Conservation (phyloP, 2,329 filamentous ascomycete species). For the Venturia pyrina region DNA sequence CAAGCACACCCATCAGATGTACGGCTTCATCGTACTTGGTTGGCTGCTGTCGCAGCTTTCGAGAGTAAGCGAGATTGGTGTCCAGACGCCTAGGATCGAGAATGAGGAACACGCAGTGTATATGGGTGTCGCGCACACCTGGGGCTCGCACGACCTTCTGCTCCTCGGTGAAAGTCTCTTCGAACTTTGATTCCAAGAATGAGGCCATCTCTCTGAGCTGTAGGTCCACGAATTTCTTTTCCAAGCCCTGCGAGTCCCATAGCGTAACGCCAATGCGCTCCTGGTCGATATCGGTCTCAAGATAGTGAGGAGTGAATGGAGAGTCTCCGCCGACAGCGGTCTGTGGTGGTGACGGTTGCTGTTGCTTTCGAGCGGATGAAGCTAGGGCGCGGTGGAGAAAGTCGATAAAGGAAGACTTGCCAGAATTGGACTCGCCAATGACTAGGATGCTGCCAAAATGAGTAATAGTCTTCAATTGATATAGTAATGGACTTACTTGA, state of each 20-base stretch:
- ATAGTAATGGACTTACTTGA: conserved; percentile 66
- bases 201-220: conserved; percentile 84
- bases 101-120: conserved; percentile 88
- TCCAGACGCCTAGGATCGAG: conserved; percentile 83
- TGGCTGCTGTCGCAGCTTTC: conserved; percentile 43
- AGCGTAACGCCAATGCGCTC: conserved; percentile 87
- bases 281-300: conserved; percentile 88
- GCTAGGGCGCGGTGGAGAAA: conserved; percentile 84
- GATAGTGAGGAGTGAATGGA: conserved; percentile 72
- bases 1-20: conserved; percentile 56
- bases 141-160: conserved; percentile 94
- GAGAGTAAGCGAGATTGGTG: conserved; percentile 59
- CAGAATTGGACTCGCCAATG: conserved; percentile 74
- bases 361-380: conserved; percentile 69
- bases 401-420: conserved; percentile 94
- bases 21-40: conserved; percentile 22
- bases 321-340: conserved; percentile 37
- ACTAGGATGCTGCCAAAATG: conserved; percentile 62
- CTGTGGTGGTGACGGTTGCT: conserved; percentile 31
- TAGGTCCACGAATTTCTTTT: conserved; percentile 90
- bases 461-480: neutral
- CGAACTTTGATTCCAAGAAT: conserved; percentile 96
- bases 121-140: conserved; percentile 89
- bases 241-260: conserved; percentile 92
- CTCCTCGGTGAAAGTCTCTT: conserved; percentile 94